Conservation (phyloP, 257 asterid genomes). For the Solanum appendiculatum region DNA sequence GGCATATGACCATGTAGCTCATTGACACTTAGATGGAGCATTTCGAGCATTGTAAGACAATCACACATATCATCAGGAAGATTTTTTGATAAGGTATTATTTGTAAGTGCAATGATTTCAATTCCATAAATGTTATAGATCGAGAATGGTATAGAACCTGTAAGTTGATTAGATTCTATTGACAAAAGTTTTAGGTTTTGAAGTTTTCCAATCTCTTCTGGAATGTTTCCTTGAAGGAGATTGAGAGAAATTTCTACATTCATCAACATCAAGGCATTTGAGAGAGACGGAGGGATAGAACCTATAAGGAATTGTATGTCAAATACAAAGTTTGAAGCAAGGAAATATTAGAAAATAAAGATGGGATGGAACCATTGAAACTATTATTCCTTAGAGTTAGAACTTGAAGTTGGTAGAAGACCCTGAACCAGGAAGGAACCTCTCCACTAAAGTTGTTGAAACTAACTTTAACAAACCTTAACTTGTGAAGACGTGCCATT, state of each 20-base stretch:
- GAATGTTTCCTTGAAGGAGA: constrained; percentile 1
- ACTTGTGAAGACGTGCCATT: neutral
- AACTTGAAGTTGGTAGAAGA: neutral
- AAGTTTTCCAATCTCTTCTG: neutral
- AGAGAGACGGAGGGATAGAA: neutral
- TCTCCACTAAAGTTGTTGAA: neutral
- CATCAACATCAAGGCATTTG: neutral
- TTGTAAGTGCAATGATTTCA: neutral
- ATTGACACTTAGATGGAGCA: neutral
- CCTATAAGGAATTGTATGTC: neutral
- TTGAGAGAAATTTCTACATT: neutral
- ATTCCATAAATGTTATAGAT: neutral
- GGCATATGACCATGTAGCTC: neutral
- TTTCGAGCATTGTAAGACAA: neutral
- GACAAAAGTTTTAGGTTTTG: neutral
- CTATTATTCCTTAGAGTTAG: neutral
- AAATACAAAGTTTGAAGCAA: neutral
- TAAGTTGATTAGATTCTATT: neutral
- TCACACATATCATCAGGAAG: neutral
- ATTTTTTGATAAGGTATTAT: no score
- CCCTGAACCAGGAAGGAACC: neutral
- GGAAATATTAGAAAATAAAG: neutral
- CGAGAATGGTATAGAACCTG: neutral
- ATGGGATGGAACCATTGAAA: neutral
- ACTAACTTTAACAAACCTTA: neutral